Evolutionary conservation across 1,284 basidiomycete genomes (phyloP).

Genomic region (Pyrrhoderma noxium): DNA sequence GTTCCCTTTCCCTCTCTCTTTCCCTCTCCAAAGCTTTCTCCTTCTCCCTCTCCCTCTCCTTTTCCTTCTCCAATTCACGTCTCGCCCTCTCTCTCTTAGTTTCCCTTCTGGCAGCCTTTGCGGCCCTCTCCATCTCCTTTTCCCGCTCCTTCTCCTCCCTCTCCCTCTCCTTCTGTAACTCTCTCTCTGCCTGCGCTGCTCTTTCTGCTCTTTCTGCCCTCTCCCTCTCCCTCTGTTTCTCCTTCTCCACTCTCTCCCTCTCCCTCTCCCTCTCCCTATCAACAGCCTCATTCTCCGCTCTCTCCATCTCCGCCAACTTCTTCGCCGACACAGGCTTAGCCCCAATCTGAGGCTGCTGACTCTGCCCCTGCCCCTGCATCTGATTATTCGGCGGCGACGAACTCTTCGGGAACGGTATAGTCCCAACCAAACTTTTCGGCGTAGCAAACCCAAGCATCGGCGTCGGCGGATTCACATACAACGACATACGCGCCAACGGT

Average conservation of each 20-base stretch:
- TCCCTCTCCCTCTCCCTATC: background rate
- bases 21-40: constrained; percentile 33
- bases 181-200: background rate
- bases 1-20: constrained; percentile 45
- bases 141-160: background rate
- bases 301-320: constrained; percentile 8
- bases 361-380: background rate
- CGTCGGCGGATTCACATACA: constrained; percentile 17
- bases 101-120: constrained; percentile 28
- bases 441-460: constrained; percentile 1
- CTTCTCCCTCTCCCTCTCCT: constrained; percentile 39
- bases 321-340: background rate
- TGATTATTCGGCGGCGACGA: background rate
- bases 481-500: constrained; percentile 8
- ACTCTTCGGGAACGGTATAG: constrained; percentile 6
- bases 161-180: background rate
- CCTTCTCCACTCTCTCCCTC: background rate
- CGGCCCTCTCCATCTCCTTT: background rate
- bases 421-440: background rate
- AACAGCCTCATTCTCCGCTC: background rate
- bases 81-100: background rate
- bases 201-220: background rate
- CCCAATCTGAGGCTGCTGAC: constrained; percentile 1
- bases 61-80: constrained; percentile 31
- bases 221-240: background rate